Conservation (phyloP, 23 red algal species). For the Rhodosorus marinus region DNA sequence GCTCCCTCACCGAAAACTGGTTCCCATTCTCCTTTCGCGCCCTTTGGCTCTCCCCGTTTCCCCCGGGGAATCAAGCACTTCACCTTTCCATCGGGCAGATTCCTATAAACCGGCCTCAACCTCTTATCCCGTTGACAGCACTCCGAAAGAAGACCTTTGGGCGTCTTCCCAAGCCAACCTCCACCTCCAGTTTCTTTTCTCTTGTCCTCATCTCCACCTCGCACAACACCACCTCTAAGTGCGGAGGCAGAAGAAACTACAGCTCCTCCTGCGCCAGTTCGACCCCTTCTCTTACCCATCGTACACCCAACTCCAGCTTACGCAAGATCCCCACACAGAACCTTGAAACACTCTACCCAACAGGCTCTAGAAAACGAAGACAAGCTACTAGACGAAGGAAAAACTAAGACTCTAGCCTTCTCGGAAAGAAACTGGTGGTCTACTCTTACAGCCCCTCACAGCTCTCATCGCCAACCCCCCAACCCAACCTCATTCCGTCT, state of each 20-base stretch:
- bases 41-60: constrained; percentile 36
- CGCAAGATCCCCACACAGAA: no score
- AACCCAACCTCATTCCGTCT: no score
- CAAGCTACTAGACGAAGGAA: no score
- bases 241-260: constrained; percentile 69
- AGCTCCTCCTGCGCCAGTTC: constrained; percentile 64
- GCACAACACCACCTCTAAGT: constrained; percentile 18
- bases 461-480: no score
- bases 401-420: no score
- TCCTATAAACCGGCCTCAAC: background rate
- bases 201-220: background rate
- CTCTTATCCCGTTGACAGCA: background rate
- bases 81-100: background rate
- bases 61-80: constrained; percentile 11
- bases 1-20: constrained; percentile 17
- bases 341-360: no score
- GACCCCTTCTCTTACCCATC: constrained; percentile 42
- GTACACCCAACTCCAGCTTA: no score
- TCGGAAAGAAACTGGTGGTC: no score
- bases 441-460: no score
- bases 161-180: background rate
- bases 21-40: constrained; percentile 6
- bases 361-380: no score
- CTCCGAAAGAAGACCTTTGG: background rate
- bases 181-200: background rate